Conservation (phyloP, 2,329 filamentous ascomycete genomes). For the Aspergillus chevalieri region DNA sequence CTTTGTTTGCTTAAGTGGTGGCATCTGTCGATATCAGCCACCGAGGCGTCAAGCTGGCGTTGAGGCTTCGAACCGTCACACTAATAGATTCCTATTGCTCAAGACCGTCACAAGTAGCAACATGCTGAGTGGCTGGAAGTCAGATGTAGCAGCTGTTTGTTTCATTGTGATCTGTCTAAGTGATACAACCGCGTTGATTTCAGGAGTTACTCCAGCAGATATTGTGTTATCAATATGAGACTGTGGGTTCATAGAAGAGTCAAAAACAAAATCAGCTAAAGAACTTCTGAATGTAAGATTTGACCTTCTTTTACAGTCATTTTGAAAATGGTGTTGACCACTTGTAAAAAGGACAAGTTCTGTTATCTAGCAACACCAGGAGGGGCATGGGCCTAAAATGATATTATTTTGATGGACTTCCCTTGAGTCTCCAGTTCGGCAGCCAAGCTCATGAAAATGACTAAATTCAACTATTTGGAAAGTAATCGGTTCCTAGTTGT, state of each 20-base stretch:
- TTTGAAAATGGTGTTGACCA: neutral
- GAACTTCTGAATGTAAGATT: neutral
- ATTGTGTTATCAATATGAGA: neutral
- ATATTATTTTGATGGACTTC: conserved; percentile 6
- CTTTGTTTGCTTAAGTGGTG: too few relatives aligned
- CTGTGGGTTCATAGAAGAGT: neutral
- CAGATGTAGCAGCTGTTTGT: neutral
- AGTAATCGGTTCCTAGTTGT: too few relatives aligned
- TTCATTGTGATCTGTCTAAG: neutral
- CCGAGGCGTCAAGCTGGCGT: too few relatives aligned
- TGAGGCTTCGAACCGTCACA: too few relatives aligned
- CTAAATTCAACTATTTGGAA: neutral
- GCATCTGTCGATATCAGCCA: too few relatives aligned
- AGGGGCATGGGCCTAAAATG: conserved; percentile 7
- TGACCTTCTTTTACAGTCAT: neutral
- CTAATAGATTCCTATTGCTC: too few relatives aligned
- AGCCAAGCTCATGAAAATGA: neutral
- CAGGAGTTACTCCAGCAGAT: neutral
- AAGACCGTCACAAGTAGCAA: neutral
- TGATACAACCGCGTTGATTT: neutral
- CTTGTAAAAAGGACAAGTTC: conserved; percentile 5
- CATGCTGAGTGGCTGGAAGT: neutral
- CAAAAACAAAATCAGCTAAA: neutral
- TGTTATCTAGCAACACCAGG: conserved; percentile 5
- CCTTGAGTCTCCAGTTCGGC: conserved; percentile 4